phyloP scores from a whole-genome alignment of 208 protist genomes.

The Leishmania gerbilli region DNA sequence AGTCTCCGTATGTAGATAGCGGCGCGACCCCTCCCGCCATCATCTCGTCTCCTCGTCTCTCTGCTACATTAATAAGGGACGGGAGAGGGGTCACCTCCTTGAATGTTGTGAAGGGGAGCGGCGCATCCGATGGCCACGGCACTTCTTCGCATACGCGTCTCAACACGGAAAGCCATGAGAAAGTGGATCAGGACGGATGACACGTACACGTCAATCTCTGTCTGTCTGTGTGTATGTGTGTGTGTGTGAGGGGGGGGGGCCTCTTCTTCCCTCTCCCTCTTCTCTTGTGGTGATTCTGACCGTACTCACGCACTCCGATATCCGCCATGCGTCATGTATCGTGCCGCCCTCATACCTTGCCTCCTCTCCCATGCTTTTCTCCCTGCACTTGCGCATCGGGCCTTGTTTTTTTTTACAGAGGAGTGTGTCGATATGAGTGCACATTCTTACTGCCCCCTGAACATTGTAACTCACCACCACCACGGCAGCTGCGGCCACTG shows the following conservation, averaged over 20 bases:
- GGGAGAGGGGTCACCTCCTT: too few species aligned
- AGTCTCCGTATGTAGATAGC: neutral
- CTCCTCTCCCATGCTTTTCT: neutral
- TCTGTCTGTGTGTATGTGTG: neutral
- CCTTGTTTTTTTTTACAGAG: neutral
- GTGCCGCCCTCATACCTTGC: neutral
- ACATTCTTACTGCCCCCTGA: neutral
- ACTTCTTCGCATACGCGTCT: neutral
- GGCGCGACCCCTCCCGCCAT: neutral
- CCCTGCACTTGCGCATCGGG: neutral
- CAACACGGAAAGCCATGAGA: neutral
- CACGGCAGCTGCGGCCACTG: neutral
- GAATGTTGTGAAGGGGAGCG: too few species aligned
- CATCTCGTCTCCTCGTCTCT: neutral
- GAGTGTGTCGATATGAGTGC: neutral
- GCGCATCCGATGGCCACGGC: neutral
- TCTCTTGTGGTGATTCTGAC: neutral
- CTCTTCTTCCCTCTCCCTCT: neutral
- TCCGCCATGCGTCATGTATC: neutral
- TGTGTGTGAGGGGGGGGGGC: neutral
- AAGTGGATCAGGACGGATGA: neutral
- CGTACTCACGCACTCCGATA: neutral
- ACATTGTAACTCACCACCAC: neutral
- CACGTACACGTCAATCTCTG: neutral
- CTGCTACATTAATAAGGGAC: neutral